These are phyloP conservation scores for Lasiodiplodia theobromae DNA, from an alignment of 2,329 filamentous ascomycete genomes.

Conservation along the genomic window DNA sequence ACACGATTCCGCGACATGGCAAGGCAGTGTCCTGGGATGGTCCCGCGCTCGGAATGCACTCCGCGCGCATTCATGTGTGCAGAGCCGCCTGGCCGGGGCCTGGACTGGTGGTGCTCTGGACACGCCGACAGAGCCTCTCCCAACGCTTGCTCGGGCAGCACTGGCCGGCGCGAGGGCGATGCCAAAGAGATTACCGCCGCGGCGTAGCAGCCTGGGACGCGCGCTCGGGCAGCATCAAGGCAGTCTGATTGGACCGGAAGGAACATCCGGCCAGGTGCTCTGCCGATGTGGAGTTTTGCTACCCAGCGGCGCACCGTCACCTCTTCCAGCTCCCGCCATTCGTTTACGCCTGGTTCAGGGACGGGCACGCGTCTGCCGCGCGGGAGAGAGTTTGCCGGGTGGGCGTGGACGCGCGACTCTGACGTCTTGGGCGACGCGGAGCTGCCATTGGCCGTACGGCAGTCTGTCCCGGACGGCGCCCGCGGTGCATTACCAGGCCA, in stretches of 20 bases:
- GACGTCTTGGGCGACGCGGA: not conserved
- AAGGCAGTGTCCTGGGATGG: not conserved
- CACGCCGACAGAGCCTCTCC: not conserved
- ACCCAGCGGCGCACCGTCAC: not conserved
- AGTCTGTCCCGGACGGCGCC: not conserved
- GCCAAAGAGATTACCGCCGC: not conserved
- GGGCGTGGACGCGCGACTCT: not conserved
- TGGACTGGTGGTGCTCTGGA: not conserved
- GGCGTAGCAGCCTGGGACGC: not conserved
- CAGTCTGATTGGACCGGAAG: conserved; percentile 13
- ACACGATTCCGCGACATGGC: not conserved
- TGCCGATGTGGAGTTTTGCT: not conserved
- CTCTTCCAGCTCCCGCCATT: not conserved
- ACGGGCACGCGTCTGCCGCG: not conserved
- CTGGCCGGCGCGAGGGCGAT: not conserved
- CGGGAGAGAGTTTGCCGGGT: not conserved
- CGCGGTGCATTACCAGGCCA: not conserved
- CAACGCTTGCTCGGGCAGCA: not conserved
- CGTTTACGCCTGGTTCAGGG: not conserved
- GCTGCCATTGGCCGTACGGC: conserved; percentile 12
- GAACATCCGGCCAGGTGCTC: not conserved
- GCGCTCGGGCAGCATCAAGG: not conserved
- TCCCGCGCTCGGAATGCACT: conserved; percentile 5
- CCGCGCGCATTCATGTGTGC: not conserved
- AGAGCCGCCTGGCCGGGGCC: not conserved